phyloP scores from a whole-genome alignment of 331 rosid species.

The Telfairia occidentalis region DNA sequence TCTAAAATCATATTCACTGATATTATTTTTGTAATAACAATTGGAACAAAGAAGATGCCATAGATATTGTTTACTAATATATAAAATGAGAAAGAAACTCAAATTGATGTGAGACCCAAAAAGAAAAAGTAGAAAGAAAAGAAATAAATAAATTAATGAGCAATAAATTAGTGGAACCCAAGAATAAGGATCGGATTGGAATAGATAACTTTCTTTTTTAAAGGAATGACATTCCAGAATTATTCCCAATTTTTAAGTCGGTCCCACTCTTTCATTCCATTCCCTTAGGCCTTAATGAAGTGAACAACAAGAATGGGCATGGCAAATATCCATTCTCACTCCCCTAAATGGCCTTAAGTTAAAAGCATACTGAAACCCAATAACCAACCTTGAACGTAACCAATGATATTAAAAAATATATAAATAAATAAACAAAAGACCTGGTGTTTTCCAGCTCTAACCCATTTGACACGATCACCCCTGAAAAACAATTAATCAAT shows the following conservation, averaged over 20 bases:
- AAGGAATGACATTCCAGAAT: not conserved
- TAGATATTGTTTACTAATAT: not conserved
- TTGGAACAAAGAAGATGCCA: not conserved
- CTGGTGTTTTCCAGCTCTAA: conserved; percentile 95
- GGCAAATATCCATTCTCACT: not conserved
- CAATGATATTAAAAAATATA: not conserved
- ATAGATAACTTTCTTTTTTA: not conserved
- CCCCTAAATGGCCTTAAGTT: not conserved
- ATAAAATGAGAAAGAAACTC: not conserved
- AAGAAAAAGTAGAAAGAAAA: not conserved
- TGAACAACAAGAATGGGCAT: not conserved
- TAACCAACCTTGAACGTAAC: not conserved
- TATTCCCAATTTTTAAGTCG: not conserved
- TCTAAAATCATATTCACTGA: not conserved
- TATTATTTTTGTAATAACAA: not conserved
- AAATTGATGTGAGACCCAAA: not conserved
- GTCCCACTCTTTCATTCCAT: not conserved
- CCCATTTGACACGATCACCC: conserved; percentile 66
- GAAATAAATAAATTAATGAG: not conserved
- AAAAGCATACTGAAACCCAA: not conserved
- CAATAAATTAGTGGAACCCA: not conserved
- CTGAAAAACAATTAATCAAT: conserved; percentile 31
- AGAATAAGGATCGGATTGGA: not conserved
- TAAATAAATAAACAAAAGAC: conserved; percentile 30
- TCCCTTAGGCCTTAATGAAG: conserved; percentile 5